These are phyloP conservation scores for Phytopythium sindhum DNA, from an alignment of 352 stramenopile species.

Conservation along the genomic window DNA sequence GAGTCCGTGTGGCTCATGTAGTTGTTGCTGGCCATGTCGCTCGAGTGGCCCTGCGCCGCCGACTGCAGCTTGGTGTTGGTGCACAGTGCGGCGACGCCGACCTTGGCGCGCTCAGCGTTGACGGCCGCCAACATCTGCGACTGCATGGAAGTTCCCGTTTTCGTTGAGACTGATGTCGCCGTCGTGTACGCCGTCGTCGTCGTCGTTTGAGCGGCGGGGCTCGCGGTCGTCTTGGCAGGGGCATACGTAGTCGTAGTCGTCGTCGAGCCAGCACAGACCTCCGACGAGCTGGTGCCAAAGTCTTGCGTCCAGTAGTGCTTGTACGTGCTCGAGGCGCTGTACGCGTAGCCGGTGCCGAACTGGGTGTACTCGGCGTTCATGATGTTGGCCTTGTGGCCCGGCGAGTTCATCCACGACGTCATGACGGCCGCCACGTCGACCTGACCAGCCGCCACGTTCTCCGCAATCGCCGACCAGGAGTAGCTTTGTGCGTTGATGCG, in stretches of 20 bases:
- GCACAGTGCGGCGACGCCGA: slow-evolving; percentile 32
- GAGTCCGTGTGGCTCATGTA: slow-evolving; percentile 47
- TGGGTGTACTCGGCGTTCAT: slow-evolving; percentile 30
- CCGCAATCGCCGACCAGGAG: slow-evolving; percentile 35
- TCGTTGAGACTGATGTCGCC: background rate
- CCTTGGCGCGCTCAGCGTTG: slow-evolving; percentile 37
- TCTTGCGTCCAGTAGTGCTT: slow-evolving; percentile 63
- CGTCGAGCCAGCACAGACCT: slow-evolving; percentile 13
- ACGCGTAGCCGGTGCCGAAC: slow-evolving; percentile 34
- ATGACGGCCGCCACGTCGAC: slow-evolving; percentile 37
- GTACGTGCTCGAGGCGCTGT: slow-evolving; percentile 24
- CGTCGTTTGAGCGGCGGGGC: background rate
- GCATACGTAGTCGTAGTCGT: background rate
- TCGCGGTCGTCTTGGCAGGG: background rate
- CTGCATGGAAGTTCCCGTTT: background rate
- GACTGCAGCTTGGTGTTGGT: slow-evolving; percentile 33
- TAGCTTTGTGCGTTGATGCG: slow-evolving; percentile 45
- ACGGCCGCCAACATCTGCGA: slow-evolving; percentile 39
- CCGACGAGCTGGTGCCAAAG: slow-evolving; percentile 29
- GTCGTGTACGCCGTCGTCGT: background rate
- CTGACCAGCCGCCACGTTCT: slow-evolving; percentile 58
- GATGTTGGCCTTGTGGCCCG: slow-evolving; percentile 48
- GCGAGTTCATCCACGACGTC: slow-evolving; percentile 50
- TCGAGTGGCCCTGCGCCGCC: slow-evolving; percentile 24
- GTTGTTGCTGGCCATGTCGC: slow-evolving; percentile 42